phyloP scores from a whole-genome alignment of 331 rosid species.

The Malus hybrid region DNA sequence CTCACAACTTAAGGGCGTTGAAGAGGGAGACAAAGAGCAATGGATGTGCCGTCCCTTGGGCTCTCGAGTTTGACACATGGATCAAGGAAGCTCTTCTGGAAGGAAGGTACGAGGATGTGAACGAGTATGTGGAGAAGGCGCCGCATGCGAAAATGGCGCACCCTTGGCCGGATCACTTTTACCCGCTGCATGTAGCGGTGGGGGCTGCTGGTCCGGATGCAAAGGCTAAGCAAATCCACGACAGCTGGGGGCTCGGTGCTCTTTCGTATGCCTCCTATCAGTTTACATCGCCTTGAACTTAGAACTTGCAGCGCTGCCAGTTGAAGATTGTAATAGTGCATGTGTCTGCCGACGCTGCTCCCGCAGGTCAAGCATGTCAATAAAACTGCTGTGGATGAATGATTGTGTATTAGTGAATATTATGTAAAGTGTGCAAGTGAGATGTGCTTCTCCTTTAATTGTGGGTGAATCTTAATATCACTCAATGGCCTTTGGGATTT shows the following conservation, averaged over 20 bases:
- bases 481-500: neutral
- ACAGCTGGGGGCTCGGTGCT: slow-evolving; percentile 37
- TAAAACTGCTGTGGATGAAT: no score
- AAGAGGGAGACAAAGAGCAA: neutral
- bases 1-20: slow-evolving; percentile 53
- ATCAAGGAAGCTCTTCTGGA: slow-evolving; percentile 50
- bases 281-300: slow-evolving; percentile 30
- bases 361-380: no score
- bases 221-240: slow-evolving; percentile 54
- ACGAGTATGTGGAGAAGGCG: slow-evolving; percentile 49
- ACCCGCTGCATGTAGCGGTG: slow-evolving; percentile 67
- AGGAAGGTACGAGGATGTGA: slow-evolving; percentile 87
- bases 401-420: no score
- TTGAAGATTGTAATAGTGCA: neutral
- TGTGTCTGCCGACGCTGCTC: no score
- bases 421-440: no score
- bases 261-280: slow-evolving; percentile 79
- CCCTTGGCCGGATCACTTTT: slow-evolving; percentile 75
- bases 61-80: slow-evolving; percentile 71
- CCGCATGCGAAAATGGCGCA: slow-evolving; percentile 67
- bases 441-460: no score
- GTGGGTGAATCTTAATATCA: neutral
- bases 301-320: neutral
- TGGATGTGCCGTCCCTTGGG: slow-evolving; percentile 37
- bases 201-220: slow-evolving; percentile 66